These are phyloP conservation scores for Phanerodontia chrysosporium DNA, from an alignment of 768 basidiomycete genomes.

Conservation along the genomic window DNA sequence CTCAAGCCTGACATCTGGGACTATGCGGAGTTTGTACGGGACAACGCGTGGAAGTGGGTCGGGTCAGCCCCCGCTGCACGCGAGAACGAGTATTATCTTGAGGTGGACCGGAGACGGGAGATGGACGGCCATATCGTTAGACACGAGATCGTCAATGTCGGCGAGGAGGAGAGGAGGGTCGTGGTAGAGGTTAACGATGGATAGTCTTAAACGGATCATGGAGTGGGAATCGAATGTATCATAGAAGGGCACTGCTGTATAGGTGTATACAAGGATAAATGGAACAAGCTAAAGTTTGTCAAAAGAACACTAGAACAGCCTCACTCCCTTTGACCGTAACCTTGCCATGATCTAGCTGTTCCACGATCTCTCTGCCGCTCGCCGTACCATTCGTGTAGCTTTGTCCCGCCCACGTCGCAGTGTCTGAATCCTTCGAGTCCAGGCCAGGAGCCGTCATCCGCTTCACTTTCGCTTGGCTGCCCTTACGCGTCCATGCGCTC, in stretches of 20 bases:
- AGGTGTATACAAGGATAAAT: background rate
- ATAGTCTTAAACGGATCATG: background rate
- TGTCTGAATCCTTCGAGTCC: conserved; percentile 23
- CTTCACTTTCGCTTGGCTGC: conserved; percentile 16
- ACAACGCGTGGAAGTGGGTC: conserved; percentile 80
- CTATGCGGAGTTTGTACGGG: conserved; percentile 73
- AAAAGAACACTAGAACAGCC: conserved; percentile 28
- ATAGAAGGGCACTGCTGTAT: background rate
- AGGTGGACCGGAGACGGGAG: conserved; percentile 48
- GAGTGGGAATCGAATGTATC: background rate
- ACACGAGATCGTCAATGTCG: conserved; percentile 13
- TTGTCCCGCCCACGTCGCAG: conserved; percentile 29
- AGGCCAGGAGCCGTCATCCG: conserved; percentile 27
- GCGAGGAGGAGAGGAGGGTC: conserved; percentile 5
- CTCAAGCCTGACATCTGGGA: conserved; percentile 71
- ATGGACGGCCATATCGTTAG: conserved; percentile 32
- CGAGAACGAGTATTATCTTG: conserved; percentile 39
- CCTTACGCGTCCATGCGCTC: conserved; percentile 6
- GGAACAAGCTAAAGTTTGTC: background rate
- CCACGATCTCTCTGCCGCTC: conserved; percentile 19
- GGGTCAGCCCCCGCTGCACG: conserved; percentile 35
- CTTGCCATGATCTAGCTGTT: conserved; percentile 17
- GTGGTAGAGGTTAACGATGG: background rate
- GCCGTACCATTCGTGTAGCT: conserved; percentile 27
- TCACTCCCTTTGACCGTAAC: conserved; percentile 26